These are phyloP conservation scores for Tagetes patula DNA, from an alignment of 129 eudicot species.

Conservation along the genomic window DNA sequence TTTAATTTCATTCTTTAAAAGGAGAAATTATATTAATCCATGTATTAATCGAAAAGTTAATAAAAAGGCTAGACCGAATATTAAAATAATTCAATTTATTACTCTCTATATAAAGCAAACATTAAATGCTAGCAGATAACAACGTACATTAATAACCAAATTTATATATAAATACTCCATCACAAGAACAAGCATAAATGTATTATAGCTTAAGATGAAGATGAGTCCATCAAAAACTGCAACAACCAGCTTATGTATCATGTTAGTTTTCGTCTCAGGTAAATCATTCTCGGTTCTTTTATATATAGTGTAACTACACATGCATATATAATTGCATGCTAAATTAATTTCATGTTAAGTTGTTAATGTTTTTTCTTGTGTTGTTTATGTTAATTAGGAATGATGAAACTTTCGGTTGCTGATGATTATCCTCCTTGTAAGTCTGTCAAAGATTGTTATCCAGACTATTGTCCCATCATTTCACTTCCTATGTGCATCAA, in stretches of 20 bases:
- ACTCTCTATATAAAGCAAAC: neutral
- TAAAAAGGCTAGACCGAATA: no score
- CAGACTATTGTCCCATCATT: neutral
- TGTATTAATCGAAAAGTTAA: neutral
- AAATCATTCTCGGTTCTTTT: neutral
- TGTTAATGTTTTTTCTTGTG: neutral
- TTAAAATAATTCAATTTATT: no score
- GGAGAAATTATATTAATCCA: neutral
- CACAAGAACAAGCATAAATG: neutral
- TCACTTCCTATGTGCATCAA: slow-evolving; percentile 13
- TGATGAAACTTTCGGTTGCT: neutral
- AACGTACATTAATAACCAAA: neutral
- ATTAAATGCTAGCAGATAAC: neutral
- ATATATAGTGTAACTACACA: neutral
- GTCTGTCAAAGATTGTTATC: slow-evolving; percentile 6
- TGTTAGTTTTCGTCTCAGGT: neutral
- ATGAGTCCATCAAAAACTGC: neutral
- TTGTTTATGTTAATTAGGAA: neutral
- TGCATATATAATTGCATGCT: neutral
- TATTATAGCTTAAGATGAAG: neutral
- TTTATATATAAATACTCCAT: neutral
- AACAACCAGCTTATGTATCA: neutral
- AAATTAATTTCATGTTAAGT: neutral
- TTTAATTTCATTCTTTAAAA: neutral
- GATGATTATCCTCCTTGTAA: slow-evolving; percentile 11